A percentile compares a stretch with the other conserved stretches of the same genome.
Conservation (phyloP, 164 flowering plant species). For the Tetracentron sinense region DNA sequence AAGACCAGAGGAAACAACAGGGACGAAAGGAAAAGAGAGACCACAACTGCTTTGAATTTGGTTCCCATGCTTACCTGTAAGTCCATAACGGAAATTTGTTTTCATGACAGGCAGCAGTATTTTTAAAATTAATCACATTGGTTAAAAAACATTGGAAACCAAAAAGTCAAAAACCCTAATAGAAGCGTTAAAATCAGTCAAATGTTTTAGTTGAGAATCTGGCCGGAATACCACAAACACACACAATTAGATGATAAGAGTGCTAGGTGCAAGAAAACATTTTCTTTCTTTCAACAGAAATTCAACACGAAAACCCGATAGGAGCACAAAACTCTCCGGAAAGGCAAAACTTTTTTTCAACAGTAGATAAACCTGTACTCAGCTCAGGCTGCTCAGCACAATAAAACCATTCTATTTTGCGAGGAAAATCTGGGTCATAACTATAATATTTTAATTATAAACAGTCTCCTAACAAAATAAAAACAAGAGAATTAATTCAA, state of each 20-base stretch:
- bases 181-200: not conserved
- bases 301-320: not conserved
- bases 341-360: no score
- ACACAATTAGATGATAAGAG: not conserved
- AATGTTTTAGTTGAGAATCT: not conserved
- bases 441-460: no score
- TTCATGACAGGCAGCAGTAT: no score
- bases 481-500: no score
- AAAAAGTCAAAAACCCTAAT: no score
- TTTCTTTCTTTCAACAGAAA: not conserved
- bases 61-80: constrained; percentile 36
- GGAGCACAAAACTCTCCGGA: not conserved
- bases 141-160: no score
- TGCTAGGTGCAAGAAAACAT: not conserved
- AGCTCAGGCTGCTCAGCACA: not conserved
- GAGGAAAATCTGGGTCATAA: not conserved
- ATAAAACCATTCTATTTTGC: no score
- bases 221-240: not conserved
- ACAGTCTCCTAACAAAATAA: not conserved
- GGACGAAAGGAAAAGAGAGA: constrained; percentile 32
- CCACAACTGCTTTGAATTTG: constrained; percentile 10
- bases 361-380: no score
- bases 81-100: not conserved
- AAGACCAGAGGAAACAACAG: constrained; percentile 35
- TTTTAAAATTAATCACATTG: no score